A percentile compares a stretch with the other conserved stretches of the same genome.
Evolutionary conservation across 192 early-diverging fungal genomes (phyloP).

Genomic region (Entrophospora sp.): DNA sequence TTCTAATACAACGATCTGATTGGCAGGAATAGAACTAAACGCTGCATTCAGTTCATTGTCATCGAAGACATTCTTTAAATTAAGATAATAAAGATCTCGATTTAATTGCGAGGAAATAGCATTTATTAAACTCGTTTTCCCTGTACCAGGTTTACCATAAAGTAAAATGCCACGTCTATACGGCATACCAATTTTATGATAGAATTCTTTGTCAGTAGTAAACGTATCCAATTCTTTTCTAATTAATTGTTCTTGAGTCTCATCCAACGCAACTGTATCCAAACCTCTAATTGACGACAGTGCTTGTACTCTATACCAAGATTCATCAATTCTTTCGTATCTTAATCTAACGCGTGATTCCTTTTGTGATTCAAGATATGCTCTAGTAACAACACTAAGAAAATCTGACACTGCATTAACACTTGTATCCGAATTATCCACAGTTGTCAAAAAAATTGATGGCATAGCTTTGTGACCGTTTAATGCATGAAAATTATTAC

Average conservation of each 20-base stretch:
- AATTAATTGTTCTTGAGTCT: conserved; percentile 38
- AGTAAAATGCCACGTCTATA: conserved; percentile 44
- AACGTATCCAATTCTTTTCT: conserved; percentile 42
- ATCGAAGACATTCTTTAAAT: conserved; percentile 24
- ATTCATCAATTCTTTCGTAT: conserved; percentile 2
- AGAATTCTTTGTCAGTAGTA: conserved; percentile 44
- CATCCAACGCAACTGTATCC: conserved; percentile 42
- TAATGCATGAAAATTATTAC: too few relatives aligned
- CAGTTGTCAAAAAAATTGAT: conserved; percentile 4
- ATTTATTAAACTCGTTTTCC: conserved; percentile 33
- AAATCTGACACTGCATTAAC: not conserved
- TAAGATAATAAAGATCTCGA: conserved; percentile 31
- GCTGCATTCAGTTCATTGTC: conserved; percentile 28
- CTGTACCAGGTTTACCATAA: conserved; percentile 32
- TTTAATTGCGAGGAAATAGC: conserved; percentile 29
- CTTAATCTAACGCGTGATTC: not conserved
- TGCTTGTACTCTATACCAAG: conserved; percentile 2
- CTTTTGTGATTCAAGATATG: conserved; percentile 4
- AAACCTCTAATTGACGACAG: conserved; percentile 27
- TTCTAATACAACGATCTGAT: conserved; percentile 44
- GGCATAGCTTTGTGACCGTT: conserved; percentile 1
- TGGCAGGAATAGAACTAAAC: conserved; percentile 26
- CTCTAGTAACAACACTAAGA: conserved; percentile 6
- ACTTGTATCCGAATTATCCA: not conserved
- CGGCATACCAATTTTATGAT: conserved; percentile 50